Base-by-base conservation (phyloP, 768 basidiomycete species). In the Amylocystis lapponica region DNA sequence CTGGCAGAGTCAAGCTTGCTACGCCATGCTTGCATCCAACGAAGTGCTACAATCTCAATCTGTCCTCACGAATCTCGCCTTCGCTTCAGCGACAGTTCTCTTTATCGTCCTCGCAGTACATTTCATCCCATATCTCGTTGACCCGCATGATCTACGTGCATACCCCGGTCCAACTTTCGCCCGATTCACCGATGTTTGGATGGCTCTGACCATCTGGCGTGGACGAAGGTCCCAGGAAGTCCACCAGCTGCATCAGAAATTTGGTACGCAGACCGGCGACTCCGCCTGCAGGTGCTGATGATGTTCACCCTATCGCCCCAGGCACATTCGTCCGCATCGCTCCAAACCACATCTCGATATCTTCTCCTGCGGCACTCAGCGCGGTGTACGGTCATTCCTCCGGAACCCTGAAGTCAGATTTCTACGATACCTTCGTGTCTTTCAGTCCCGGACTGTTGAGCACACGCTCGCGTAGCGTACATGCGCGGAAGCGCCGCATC, bases 401-500 rank as follows among this genome's bases (percentile, higher is more conserved):
- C 13, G 67, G 68, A 9, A 59, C 62, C 9, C 44, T 55, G 21
- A 75, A 75, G 55, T 49, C 63, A n/a, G 61, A 66, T 22, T 71
- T 72, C 51, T 74, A 67, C 44, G 57, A 60, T 22, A 52, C 55
- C 3, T 56, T 61, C 38, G 51, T 48, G 13, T 44, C 48, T 20
- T 51, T 56, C 30, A 36, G 32, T 16, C 12, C 73, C 78, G 81
- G 81, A 3, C 63, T 87, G 17, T 86, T 88, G 72, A 37, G 78
- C 55, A 83, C 82, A 10, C 77, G 86, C 36, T 74, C 83, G 55
- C 76, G 86, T 14, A 58, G 59, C 2, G 85, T 86, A 42, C 90
- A 93, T 56, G 72, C 84, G 3, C 78, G 89, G 23, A 93, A 92
- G 64, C 81, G 90, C 63, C 92, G 91, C 65, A 82, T 92, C 41